A percentile compares a stretch with the other conserved stretches of the same genome.
phyloP scores from a whole-genome alignment of 805 yeast genomes.

The Wickerhamiella alocasiicola region DNA sequence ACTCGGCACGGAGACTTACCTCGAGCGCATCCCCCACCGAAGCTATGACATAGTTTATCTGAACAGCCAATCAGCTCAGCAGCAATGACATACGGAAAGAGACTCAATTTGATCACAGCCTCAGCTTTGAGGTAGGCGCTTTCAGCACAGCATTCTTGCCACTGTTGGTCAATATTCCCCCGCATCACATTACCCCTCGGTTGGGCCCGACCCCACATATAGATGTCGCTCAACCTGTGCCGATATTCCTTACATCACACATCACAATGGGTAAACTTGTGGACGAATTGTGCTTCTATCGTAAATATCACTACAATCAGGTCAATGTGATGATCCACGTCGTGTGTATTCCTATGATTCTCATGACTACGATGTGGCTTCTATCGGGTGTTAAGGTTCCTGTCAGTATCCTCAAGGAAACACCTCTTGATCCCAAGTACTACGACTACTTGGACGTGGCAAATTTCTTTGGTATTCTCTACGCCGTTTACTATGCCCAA shows the following conservation, averaged over 20 bases:
- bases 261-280: slow-evolving; percentile 22
- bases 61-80: too few relatives aligned
- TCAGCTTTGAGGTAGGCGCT: too few relatives aligned
- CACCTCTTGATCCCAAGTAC: slow-evolving; percentile 12
- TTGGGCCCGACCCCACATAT: too few relatives aligned
- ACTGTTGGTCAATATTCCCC: too few relatives aligned
- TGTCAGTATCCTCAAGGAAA: slow-evolving; percentile 2
- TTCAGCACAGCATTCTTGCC: too few relatives aligned
- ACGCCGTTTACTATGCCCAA: slow-evolving; percentile 43
- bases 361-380: slow-evolving; percentile 40
- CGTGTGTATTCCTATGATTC: slow-evolving; percentile 66
- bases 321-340: slow-evolving; percentile 66
- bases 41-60: too few relatives aligned
- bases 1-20: too few relatives aligned
- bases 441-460: slow-evolving; percentile 35
- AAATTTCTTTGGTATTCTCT: slow-evolving; percentile 34
- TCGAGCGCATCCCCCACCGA: too few relatives aligned
- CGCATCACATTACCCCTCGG: too few relatives aligned
- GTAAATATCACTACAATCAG: slow-evolving; percentile 33
- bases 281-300: slow-evolving; percentile 50
- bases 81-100: too few relatives aligned
- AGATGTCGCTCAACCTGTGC: too few relatives aligned
- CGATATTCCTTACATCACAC: background rate
- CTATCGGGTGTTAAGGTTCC: slow-evolving; percentile 24
- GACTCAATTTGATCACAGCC: too few relatives aligned